Evolutionary conservation across 108 stramenopile genomes (phyloP).

Genomic region (Bacterosira constricta): DNA sequence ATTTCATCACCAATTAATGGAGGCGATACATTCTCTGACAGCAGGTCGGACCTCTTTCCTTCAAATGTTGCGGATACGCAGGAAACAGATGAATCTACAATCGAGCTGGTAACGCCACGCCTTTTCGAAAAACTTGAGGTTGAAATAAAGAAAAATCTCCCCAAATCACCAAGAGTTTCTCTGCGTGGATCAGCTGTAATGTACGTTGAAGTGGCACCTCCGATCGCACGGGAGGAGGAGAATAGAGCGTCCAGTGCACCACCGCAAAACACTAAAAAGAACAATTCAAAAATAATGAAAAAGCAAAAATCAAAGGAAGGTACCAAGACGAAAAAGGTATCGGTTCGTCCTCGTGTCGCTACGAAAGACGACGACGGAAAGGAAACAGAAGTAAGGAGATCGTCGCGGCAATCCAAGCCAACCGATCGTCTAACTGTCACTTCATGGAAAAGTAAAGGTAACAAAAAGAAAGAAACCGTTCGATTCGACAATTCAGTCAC

Average conservation of each 20-base stretch:
- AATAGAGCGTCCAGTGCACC: neutral
- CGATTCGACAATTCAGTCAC: neutral
- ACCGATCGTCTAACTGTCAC: slow-evolving; percentile 29
- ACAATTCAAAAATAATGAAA: neutral
- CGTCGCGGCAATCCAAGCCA: slow-evolving; percentile 18
- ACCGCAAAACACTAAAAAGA: neutral
- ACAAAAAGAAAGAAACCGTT: neutral
- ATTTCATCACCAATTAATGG: slow-evolving; percentile 1
- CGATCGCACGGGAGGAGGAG: neutral
- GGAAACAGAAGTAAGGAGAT: slow-evolving; percentile 1
- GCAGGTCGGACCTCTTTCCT: neutral
- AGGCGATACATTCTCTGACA: neutral
- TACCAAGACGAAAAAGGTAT: neutral
- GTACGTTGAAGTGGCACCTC: neutral
- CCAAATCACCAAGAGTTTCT: neutral
- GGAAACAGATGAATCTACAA: neutral
- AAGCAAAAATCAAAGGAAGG: neutral
- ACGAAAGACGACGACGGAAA: neutral
- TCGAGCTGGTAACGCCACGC: slow-evolving; percentile 1
- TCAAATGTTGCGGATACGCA: neutral
- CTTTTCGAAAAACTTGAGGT: neutral
- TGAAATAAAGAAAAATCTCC: neutral
- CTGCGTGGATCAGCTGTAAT: slow-evolving; percentile 6
- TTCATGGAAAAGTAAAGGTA: slow-evolving; percentile 5
- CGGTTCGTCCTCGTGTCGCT: slow-evolving; percentile 4